phyloP scores from a whole-genome alignment of 2,329 filamentous ascomycete genomes.

The Cladobotryum mycophilum region DNA sequence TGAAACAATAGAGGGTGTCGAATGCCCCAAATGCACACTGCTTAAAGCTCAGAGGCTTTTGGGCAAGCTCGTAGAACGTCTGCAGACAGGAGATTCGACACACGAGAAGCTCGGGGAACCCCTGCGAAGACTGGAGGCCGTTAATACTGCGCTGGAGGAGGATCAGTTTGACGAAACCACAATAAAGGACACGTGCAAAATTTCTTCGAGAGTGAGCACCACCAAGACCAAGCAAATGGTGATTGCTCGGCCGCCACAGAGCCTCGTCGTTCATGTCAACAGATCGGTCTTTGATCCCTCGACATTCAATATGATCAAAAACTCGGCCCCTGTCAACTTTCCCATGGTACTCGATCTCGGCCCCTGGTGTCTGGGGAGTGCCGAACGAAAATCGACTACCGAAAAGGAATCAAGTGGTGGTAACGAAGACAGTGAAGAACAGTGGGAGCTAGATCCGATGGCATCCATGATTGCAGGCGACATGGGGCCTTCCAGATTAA shows the following conservation, averaged over 20 bases:
- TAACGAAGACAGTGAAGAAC: slow-evolving; percentile 41
- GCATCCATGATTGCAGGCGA: slow-evolving; percentile 66
- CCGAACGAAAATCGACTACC: slow-evolving; percentile 12
- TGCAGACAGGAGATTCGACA: slow-evolving; percentile 28
- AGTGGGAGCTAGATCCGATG: slow-evolving; percentile 63
- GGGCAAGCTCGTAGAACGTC: slow-evolving; percentile 38
- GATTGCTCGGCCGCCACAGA: slow-evolving; percentile 73
- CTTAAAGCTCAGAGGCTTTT: slow-evolving; percentile 48
- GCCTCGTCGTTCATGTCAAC: slow-evolving; percentile 82
- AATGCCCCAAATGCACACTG: slow-evolving; percentile 87
- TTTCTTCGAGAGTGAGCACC: slow-evolving; percentile 59
- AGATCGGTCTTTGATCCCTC: slow-evolving; percentile 83
- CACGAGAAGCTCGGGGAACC: slow-evolving; percentile 47
- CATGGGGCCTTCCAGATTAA: slow-evolving; percentile 41
- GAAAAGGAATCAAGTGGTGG: slow-evolving; percentile 11
- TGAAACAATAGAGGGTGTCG: slow-evolving; percentile 80
- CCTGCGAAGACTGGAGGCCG: slow-evolving; percentile 52
- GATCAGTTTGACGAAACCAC: slow-evolving; percentile 73
- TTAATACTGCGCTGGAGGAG: slow-evolving; percentile 66
- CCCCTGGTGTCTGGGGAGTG: slow-evolving; percentile 75
- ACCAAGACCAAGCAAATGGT: slow-evolving; percentile 89
- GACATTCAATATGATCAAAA: slow-evolving; percentile 76
- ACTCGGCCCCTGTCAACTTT: slow-evolving; percentile 72
- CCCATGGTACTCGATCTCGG: slow-evolving; percentile 68
- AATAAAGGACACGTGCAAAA: slow-evolving; percentile 57